phyloP scores from a whole-genome alignment of 441 rosid species.

The Viola pubescens region DNA sequence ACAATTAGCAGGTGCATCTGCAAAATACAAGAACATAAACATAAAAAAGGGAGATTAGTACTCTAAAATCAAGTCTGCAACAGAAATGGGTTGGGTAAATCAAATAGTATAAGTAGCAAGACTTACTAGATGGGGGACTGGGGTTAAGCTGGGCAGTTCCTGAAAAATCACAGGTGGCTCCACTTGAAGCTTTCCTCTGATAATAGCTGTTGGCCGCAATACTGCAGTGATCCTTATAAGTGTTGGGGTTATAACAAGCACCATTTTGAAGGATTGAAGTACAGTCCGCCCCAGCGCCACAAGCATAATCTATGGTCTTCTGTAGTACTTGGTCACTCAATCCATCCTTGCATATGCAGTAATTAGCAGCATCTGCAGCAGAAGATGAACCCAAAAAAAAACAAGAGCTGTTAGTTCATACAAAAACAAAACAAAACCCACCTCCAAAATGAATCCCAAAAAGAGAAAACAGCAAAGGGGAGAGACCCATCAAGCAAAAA shows the following conservation, averaged over 20 bases:
- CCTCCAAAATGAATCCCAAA: neutral
- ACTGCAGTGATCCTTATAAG: slow-evolving; percentile 75
- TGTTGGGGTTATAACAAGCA: slow-evolving; percentile 75
- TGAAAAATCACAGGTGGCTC: slow-evolving; percentile 66
- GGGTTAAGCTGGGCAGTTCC: slow-evolving; percentile 45
- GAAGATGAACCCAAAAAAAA: slow-evolving; percentile 6
- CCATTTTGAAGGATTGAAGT: slow-evolving; percentile 50
- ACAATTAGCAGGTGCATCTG: slow-evolving; percentile 54
- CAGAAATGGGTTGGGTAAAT: neutral
- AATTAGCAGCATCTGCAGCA: slow-evolving; percentile 59
- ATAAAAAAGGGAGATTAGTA: neutral
- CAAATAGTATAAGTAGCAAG: neutral
- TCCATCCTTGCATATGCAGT: slow-evolving; percentile 84
- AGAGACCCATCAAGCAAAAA: neutral
- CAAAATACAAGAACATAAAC: slow-evolving; percentile 17
- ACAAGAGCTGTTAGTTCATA: neutral
- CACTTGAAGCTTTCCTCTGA: slow-evolving; percentile 56
- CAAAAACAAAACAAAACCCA: neutral
- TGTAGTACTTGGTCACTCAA: slow-evolving; percentile 43
- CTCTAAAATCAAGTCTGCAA: neutral
- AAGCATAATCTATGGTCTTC: slow-evolving; percentile 75
- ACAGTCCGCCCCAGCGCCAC: slow-evolving; percentile 96
- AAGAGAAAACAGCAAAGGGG: neutral
- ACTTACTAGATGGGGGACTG: slow-evolving; percentile 52
- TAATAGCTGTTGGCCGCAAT: slow-evolving; percentile 93